These are phyloP conservation scores for Hypoxylon fragiforme DNA, from an alignment of 495 filamentous ascomycete species.

Conservation along the genomic window DNA sequence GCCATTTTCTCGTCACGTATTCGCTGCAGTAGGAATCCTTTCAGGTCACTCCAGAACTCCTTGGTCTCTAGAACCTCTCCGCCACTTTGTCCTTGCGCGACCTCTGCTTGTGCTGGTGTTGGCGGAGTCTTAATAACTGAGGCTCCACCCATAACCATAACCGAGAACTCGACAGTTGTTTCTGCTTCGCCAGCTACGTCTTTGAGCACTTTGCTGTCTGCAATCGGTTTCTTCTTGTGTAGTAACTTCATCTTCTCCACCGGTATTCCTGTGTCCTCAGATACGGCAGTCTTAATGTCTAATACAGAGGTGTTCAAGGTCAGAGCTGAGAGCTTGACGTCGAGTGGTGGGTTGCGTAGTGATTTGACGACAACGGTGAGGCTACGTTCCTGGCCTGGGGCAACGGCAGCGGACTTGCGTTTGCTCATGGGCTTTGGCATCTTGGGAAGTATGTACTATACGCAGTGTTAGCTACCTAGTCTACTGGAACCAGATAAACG, in stretches of 20 bases:
- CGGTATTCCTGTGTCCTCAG: slow-evolving; percentile 51
- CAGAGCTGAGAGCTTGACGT: slow-evolving; percentile 60
- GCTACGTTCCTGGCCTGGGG: slow-evolving; percentile 50
- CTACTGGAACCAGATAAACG: too few species aligned
- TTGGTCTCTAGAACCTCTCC: slow-evolving; percentile 64
- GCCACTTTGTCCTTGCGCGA: slow-evolving; percentile 60
- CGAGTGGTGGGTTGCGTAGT: slow-evolving; percentile 69
- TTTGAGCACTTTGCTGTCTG: slow-evolving; percentile 66
- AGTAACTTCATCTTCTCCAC: slow-evolving; percentile 80
- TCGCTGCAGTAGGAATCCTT: slow-evolving; percentile 76
- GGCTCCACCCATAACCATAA: slow-evolving; percentile 84
- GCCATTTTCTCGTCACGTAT: slow-evolving; percentile 72
- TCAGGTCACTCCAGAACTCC: slow-evolving; percentile 87
- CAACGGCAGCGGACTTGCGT: slow-evolving; percentile 42
- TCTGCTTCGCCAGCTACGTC: slow-evolving; percentile 55
- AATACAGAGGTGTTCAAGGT: slow-evolving; percentile 68
- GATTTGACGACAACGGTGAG: slow-evolving; percentile 70
- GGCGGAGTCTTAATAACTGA: slow-evolving; percentile 43
- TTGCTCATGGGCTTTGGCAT: slow-evolving; percentile 55
- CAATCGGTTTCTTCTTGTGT: slow-evolving; percentile 77
- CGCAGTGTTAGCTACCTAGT: slow-evolving; percentile 14
- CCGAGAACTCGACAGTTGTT: slow-evolving; percentile 68
- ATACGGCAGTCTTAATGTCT: slow-evolving; percentile 69
- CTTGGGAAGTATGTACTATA: slow-evolving; percentile 52
- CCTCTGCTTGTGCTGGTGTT: slow-evolving; percentile 39